phyloP scores from a whole-genome alignment of 2,329 filamentous ascomycete genomes.

The Aspergillus jensenii region DNA sequence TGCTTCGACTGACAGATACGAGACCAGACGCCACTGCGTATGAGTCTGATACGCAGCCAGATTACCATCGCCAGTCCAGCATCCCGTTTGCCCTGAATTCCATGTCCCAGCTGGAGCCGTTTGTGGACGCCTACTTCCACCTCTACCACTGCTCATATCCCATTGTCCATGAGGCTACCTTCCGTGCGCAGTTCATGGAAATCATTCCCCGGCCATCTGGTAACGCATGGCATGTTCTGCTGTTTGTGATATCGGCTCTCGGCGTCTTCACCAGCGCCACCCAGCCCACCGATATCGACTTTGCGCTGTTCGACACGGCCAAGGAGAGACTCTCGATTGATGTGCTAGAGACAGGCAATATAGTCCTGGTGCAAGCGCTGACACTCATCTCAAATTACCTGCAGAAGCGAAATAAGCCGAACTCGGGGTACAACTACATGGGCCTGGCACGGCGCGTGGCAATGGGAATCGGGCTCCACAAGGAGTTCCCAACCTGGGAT shows the following conservation, averaged over 20 bases:
- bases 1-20: background rate
- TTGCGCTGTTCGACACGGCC: constrained; percentile 39
- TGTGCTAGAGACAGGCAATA: constrained; percentile 42
- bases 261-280: constrained; percentile 32
- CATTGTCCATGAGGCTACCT: constrained; percentile 41
- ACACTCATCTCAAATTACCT: constrained; percentile 42
- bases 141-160: constrained; percentile 41
- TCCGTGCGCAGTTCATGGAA: constrained; percentile 39
- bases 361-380: constrained; percentile 43
- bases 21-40: background rate
- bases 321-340: constrained; percentile 36
- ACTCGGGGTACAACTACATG: constrained; percentile 43
- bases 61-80: background rate
- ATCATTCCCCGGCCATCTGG: constrained; percentile 32
- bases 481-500: constrained; percentile 39
- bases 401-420: constrained; percentile 45
- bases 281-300: constrained; percentile 28
- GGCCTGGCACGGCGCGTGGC: constrained; percentile 43
- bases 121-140: constrained; percentile 37
- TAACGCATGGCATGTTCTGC: constrained; percentile 36
- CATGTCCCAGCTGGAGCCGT: background rate
- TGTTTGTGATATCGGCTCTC: constrained; percentile 36
- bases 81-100: background rate
- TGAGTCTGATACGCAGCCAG: too few species aligned
- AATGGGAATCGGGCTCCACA: constrained; percentile 43